Conservation (phyloP, 768 basidiomycete genomes). For the Gymnopilus junonius region DNA sequence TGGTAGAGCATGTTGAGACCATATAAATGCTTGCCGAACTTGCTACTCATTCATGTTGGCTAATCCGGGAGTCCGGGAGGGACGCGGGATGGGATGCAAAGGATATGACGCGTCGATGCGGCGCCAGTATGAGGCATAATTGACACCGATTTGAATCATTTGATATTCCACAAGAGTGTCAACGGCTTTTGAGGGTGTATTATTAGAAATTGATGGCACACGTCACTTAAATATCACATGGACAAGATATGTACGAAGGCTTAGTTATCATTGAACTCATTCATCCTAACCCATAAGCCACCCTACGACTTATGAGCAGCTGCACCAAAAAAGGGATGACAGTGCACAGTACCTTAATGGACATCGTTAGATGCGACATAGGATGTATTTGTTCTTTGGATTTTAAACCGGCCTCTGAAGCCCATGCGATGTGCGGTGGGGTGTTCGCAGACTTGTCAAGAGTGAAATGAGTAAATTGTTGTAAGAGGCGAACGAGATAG, state of each 20-base stretch:
- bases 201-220: not conserved
- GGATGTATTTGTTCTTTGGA: conserved; percentile 45
- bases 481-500: conserved; percentile 56
- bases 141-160: not conserved
- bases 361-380: conserved; percentile 46
- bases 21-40: too few species aligned
- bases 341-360: conserved; percentile 37
- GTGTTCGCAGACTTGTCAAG: conserved; percentile 12
- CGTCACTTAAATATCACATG: not conserved
- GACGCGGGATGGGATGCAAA: not conserved
- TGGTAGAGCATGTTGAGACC: too few species aligned
- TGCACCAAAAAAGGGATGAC: not conserved
- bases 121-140: not conserved
- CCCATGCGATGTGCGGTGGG: conserved; percentile 30
- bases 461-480: conserved; percentile 43
- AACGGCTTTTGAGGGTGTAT: not conserved
- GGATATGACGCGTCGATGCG: not conserved
- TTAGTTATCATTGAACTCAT: conserved; percentile 15
- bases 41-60: too few species aligned
- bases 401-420: conserved; percentile 28
- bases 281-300: conserved; percentile 46
- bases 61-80: too few species aligned
- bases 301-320: conserved; percentile 32
- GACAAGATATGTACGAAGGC: not conserved
- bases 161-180: too few species aligned